Conservation (phyloP, 768 basidiomycete species). For the Serpula lacrymans region DNA sequence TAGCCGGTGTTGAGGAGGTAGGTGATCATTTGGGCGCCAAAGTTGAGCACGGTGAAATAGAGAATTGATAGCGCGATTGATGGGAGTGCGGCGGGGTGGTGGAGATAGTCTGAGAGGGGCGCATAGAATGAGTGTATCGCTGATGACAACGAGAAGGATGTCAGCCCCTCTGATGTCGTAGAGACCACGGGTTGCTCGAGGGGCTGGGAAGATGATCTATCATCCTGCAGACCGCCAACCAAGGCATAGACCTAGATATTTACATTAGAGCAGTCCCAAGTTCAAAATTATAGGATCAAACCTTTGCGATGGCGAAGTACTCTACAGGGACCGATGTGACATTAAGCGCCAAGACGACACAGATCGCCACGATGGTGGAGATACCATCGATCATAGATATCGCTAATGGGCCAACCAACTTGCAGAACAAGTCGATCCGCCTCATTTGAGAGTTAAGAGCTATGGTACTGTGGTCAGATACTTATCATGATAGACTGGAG, state of each 20-base stretch:
- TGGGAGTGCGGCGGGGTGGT: slow-evolving; percentile 18
- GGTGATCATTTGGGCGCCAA: slow-evolving; percentile 26
- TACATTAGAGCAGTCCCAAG: no score
- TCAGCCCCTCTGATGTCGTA: no score
- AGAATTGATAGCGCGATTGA: slow-evolving; percentile 22
- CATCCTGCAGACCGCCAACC: slow-evolving; percentile 1
- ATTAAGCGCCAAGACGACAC: slow-evolving; percentile 15
- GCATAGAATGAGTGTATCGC: no score
- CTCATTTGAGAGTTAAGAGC: slow-evolving; percentile 26
- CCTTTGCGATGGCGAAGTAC: slow-evolving; percentile 23
- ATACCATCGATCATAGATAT: slow-evolving; percentile 23
- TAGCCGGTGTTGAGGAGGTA: slow-evolving; percentile 24
- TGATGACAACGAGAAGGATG: no score
- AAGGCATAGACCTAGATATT: neutral
- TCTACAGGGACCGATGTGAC: slow-evolving; percentile 18
- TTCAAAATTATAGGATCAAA: no score
- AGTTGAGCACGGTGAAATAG: slow-evolving; percentile 30
- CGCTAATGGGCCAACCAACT: no score
- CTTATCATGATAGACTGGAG: no score
- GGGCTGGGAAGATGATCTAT: neutral
- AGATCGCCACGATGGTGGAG: slow-evolving; percentile 18
- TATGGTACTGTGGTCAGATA: neutral
- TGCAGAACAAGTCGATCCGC: slow-evolving; percentile 28
- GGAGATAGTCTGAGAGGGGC: slow-evolving; percentile 16
- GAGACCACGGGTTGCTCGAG: neutral